Evolutionary conservation across 805 yeast genomes (phyloP).

Genomic region (Candida hungchunana): DNA sequence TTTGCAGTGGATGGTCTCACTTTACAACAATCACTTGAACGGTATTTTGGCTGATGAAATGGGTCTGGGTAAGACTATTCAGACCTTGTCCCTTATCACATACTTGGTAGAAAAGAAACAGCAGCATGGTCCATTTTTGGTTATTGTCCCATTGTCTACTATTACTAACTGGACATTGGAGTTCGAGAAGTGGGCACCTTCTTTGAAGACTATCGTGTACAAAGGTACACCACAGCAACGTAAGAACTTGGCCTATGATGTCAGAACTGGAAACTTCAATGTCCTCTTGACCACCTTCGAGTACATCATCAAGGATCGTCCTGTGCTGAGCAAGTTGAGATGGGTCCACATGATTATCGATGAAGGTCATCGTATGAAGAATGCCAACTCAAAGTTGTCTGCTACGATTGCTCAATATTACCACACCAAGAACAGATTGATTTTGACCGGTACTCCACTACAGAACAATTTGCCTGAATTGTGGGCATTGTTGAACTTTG

Average conservation of each 20-base stretch:
- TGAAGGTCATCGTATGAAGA: slow-evolving; percentile 89
- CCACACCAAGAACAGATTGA: slow-evolving; percentile 70
- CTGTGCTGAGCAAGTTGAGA: slow-evolving; percentile 59
- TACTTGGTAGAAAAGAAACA: slow-evolving; percentile 66
- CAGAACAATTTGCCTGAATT: slow-evolving; percentile 82
- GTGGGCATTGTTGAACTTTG: slow-evolving; percentile 82
- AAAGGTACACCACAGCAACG: slow-evolving; percentile 74
- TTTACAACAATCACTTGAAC: slow-evolving; percentile 89
- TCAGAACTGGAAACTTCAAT: slow-evolving; percentile 66
- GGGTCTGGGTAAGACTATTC: slow-evolving; percentile 97
- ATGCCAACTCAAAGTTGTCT: slow-evolving; percentile 69
- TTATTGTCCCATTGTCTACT: slow-evolving; percentile 80
- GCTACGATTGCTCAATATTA: slow-evolving; percentile 67
- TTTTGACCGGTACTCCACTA: slow-evolving; percentile 84
- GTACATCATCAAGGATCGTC: slow-evolving; percentile 74
- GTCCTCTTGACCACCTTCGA: slow-evolving; percentile 79
- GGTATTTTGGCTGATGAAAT: slow-evolving; percentile 99
- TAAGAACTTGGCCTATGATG: slow-evolving; percentile 32
- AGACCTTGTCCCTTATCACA: slow-evolving; percentile 72
- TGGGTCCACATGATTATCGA: slow-evolving; percentile 89
- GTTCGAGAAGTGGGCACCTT: slow-evolving; percentile 89
- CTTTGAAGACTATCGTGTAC: slow-evolving; percentile 63
- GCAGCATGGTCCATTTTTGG: slow-evolving; percentile 65
- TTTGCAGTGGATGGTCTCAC: slow-evolving; percentile 97
- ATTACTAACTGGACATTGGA: slow-evolving; percentile 83